A percentile compares a stretch with the other conserved stretches of the same genome.
phyloP scores from a whole-genome alignment of 2,329 filamentous ascomycete genomes.

The Verticillium klebahnii region DNA sequence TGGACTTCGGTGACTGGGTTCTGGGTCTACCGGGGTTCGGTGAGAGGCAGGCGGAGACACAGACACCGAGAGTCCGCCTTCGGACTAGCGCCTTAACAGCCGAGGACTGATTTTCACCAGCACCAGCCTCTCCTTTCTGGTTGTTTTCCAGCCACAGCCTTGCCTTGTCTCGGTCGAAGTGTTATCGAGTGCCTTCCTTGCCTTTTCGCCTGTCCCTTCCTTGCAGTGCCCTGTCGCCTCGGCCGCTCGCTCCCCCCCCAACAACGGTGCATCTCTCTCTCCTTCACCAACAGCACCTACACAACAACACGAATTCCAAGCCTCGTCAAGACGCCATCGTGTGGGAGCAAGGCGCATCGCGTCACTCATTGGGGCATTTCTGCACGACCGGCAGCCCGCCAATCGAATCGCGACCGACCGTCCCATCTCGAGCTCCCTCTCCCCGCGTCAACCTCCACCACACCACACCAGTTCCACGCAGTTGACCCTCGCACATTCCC shows the following conservation, averaged over 20 bases:
- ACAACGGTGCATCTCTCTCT: not conserved
- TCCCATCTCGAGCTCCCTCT: not conserved
- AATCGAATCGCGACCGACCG: not conserved
- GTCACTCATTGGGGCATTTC: not conserved
- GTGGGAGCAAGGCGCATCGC: not conserved
- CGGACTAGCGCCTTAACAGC: not conserved
- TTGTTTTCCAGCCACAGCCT: not conserved
- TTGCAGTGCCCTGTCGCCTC: not conserved
- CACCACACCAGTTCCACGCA: not conserved
- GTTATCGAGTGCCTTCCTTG: not conserved
- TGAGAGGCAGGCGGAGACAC: not conserved
- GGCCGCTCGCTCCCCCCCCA: not conserved
- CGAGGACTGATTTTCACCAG: not conserved
- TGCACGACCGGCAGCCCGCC: not conserved
- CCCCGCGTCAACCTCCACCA: not conserved
- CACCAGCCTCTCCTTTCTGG: not conserved
- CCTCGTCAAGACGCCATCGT: not conserved
- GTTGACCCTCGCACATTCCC: not conserved
- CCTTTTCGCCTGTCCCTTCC: not conserved
- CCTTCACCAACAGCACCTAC: not conserved
- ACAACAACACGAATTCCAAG: not conserved
- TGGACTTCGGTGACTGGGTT: not conserved
- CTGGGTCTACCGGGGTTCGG: not conserved
- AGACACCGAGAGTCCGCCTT: not conserved
- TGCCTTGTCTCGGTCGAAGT: not conserved